Evolutionary conservation across 768 basidiomycete genomes (phyloP), one percentile per base, ranked within the genome.

Genomic region (Strobilomyces dryophilus): DNA sequence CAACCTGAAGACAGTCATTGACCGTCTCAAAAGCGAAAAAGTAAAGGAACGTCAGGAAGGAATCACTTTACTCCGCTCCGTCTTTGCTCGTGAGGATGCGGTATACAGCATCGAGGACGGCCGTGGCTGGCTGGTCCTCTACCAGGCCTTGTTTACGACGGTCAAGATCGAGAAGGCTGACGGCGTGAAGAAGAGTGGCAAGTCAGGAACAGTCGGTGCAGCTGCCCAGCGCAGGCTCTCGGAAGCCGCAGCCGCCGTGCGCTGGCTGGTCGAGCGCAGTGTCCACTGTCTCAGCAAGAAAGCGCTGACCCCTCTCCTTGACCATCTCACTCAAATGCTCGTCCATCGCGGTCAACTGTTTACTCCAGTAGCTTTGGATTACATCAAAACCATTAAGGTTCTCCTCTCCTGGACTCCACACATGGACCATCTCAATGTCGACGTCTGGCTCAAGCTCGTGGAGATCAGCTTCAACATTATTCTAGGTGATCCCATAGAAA

Each of bases 391-490:
- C 0, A 73, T 97, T 45, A 80, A 80, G 51, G 74, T 72, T 53
- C 64, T 98, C 9, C 71, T 91, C 47, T 73, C 73, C 52, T 86
- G 83, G 67, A 66, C 72, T 3, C 85, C 92, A 3, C 94, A 98
- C 69, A 74, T 95, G 51, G 88, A 95, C 41, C 83, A 87, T 60
- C 62, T 95, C 47, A 81, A 81, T 10, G 72, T 78, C 34, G 71
- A 73, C 1, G 71, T 56, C 39, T 98, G 95, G 95, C 67, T 84
- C 27, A 73, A 71, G 32, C 68, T 92, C 41, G 78, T 87, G 34
- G 80, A 83, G 59, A 70, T 91, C 37, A 80, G 79, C 36, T 93
- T 95, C 73, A 90, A 92, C 59, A 80, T 85, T 5, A 74, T 94
- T 21, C 70, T 98, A 5, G 83, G 79, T 11, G 85, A 89, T 60